A percentile compares a stretch with the other conserved stretches of the same genome.
phyloP scores from a whole-genome alignment of 2,329 filamentous ascomycete species.

The Aspergillus arachidicola region DNA sequence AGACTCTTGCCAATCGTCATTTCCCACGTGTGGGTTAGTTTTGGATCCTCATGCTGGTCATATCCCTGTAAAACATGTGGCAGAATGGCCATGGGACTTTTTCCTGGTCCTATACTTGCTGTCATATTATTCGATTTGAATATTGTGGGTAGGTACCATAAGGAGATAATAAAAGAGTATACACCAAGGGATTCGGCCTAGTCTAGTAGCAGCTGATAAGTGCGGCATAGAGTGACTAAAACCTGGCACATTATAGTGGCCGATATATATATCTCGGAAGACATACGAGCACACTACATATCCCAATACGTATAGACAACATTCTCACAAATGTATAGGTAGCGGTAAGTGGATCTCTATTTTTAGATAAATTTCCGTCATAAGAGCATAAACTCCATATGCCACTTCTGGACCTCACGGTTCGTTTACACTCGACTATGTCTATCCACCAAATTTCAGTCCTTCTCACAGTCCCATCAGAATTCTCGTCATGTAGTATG shows the following conservation, averaged over 20 bases:
- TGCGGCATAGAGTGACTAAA: too few relatives aligned
- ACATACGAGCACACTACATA: background rate
- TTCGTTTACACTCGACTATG: background rate
- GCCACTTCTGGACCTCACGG: background rate
- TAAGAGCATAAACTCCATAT: background rate
- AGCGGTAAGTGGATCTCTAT: background rate
- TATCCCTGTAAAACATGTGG: too few relatives aligned
- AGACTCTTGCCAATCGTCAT: background rate
- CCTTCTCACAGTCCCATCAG: too few relatives aligned
- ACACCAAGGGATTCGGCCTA: too few relatives aligned
- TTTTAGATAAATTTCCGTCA: background rate
- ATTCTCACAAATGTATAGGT: background rate
- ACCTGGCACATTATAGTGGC: too few relatives aligned
- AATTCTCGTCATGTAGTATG: background rate
- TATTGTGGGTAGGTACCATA: background rate
- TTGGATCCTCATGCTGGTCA: too few relatives aligned
- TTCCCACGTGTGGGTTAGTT: background rate
- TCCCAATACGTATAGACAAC: background rate
- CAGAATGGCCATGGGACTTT: background rate
- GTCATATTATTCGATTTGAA: background rate
- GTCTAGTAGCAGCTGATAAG: too few relatives aligned
- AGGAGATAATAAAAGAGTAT: background rate
- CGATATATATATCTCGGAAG: too few relatives aligned
- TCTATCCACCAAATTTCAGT: background rate
- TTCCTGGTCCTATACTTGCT: background rate